Base-by-base conservation (phyloP, 371 early-diverging fungal species). In the Rhizopus stolonifer region DNA sequence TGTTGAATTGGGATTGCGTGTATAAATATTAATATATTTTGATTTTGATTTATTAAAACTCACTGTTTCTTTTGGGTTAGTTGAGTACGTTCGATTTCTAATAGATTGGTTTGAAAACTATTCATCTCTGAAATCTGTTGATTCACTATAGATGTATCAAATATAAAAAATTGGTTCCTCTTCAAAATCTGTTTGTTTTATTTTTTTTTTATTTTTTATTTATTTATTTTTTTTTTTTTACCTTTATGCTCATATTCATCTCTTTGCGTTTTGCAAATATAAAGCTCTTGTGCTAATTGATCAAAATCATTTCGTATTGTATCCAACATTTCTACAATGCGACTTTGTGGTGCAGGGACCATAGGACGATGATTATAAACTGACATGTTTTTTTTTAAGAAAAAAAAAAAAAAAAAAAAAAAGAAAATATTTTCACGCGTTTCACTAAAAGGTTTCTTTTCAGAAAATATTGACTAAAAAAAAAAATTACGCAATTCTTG, bases 161-260 rank as follows among this genome's bases (percentile, higher is more conserved):
- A 36, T 7, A 13, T 33, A 29, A n/a, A n/a, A n/a, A n/a, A n/a
- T n/a, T n/a, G n/a, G n/a, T n/a, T n/a, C n/a, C n/a, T n/a, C n/a
- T n/a, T n/a, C n/a, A n/a, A n/a, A n/a, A n/a, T n/a, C n/a, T n/a
- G n/a, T n/a, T n/a, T n/a, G n/a, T n/a, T n/a, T n/a, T n/a, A n/a
- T n/a, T n/a, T n/a, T n/a, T n/a, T n/a, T n/a, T n/a, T n/a, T n/a
- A n/a, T n/a, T n/a, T n/a, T n/a, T n/a, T n/a, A n/a, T n/a, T n/a
- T n/a, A n/a, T n/a, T n/a, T n/a, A n/a, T n/a, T n/a, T n/a, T n/a
- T n/a, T n/a, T n/a, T n/a, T n/a, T n/a, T n/a, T n/a, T 85, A 92
- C 93, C 80, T 71, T 92, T 89, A 57, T 90, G 90, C 65, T 95
- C 96, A 63, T 85, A 85, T 45, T 94, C 95, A 61, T 95, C 94